A percentile compares a stretch with the other conserved stretches of the same genome.
Conservation (phyloP, 305 asterid genomes). For the Fraxinus baroniana region DNA sequence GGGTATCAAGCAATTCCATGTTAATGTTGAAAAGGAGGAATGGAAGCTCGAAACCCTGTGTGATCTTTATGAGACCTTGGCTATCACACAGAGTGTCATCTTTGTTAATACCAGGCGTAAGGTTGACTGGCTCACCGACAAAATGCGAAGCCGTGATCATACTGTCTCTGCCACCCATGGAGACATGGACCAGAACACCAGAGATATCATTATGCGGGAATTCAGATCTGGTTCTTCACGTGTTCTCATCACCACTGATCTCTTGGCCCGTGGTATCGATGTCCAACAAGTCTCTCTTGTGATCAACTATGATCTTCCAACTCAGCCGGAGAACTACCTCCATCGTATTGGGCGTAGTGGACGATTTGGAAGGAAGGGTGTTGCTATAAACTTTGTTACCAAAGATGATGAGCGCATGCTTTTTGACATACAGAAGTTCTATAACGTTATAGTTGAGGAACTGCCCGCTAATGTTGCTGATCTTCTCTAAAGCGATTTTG, state of each 20-base stretch:
- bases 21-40: slow-evolving; percentile 17
- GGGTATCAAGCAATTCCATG: slow-evolving; percentile 16
- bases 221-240: slow-evolving; percentile 47
- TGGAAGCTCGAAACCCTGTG: slow-evolving; percentile 17
- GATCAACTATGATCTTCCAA: slow-evolving; percentile 43
- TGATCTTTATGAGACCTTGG: slow-evolving; percentile 17
- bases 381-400: slow-evolving; percentile 45
- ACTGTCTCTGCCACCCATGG: slow-evolving; percentile 38
- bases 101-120: slow-evolving; percentile 21
- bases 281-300: slow-evolving; percentile 53
- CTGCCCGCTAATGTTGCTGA: slow-evolving; percentile 48
- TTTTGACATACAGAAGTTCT: slow-evolving; percentile 40
- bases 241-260: slow-evolving; percentile 48
- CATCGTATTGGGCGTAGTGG: slow-evolving; percentile 54
- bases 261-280: slow-evolving; percentile 47
- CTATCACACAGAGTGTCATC: slow-evolving; percentile 23
- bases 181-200: slow-evolving; percentile 46
- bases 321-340: slow-evolving; percentile 48
- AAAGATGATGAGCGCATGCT: slow-evolving; percentile 47
- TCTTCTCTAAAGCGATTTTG: slow-evolving; percentile 37
- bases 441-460: slow-evolving; percentile 40
- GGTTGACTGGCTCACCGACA: slow-evolving; percentile 21
- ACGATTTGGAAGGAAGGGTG: slow-evolving; percentile 48
- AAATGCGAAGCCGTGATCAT: slow-evolving; percentile 25
- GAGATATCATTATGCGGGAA: slow-evolving; percentile 47